Conservation (phyloP, 306 rosid genomes). For the Mucuna pruriens region DNA sequence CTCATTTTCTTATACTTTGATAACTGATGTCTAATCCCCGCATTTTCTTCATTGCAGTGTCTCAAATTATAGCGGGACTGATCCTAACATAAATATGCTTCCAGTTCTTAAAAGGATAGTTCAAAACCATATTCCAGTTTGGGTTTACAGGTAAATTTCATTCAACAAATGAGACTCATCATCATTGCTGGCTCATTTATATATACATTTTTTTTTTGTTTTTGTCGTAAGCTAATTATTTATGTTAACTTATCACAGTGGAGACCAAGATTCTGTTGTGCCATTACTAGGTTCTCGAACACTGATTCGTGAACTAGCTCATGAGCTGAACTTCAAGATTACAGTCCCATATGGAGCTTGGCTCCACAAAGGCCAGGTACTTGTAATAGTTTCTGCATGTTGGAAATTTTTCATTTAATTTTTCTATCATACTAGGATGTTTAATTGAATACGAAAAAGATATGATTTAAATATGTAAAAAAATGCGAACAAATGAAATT, state of each 20-base stretch:
- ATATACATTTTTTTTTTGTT: neutral
- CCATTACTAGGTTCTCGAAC: conserved; percentile 85
- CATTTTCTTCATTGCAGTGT: conserved; percentile 46
- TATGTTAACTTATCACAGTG: conserved; percentile 51
- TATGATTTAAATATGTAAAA: too few species aligned
- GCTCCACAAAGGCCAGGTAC: conserved; percentile 92
- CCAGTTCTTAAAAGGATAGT: conserved; percentile 78
- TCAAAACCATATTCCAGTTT: conserved; percentile 70
- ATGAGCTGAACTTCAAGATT: conserved; percentile 60
- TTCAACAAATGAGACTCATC: neutral
- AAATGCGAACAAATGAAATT: too few species aligned
- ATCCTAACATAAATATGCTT: conserved; percentile 70
- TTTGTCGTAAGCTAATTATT: neutral
- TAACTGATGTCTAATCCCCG: conserved; percentile 32
- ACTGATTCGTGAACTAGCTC: conserved; percentile 79
- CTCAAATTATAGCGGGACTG: conserved; percentile 65
- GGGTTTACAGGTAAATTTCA: conserved; percentile 83
- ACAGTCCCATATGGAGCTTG: conserved; percentile 86
- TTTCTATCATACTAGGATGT: too few species aligned
- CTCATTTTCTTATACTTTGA: neutral
- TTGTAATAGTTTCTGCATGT: neutral
- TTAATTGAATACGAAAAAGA: too few species aligned
- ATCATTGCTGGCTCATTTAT: neutral
- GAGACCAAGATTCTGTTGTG: conserved; percentile 90
- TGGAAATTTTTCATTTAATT: neutral